Evolutionary conservation across 1,139 yeast species (phyloP).

Genomic region (Sporopachydermia cereana): DNA sequence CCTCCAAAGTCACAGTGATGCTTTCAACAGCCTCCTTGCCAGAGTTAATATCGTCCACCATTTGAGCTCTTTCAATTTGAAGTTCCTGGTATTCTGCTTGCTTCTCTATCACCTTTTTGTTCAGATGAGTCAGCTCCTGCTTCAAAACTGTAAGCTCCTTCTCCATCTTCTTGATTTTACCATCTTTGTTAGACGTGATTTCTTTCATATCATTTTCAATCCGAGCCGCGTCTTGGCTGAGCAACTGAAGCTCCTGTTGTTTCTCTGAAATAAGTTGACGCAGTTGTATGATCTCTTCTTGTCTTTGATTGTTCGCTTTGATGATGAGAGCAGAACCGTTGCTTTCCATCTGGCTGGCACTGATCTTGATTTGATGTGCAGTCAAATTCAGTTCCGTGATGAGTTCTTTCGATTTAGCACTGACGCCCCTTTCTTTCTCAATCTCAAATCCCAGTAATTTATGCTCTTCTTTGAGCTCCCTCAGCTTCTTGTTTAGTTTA

Average conservation of each 20-base stretch:
- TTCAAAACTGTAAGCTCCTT: constrained; percentile 37
- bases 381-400: constrained; percentile 58
- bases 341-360: constrained; percentile 47
- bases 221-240: constrained; percentile 33
- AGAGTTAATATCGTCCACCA: constrained; percentile 39
- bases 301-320: constrained; percentile 37
- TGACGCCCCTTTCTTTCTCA: constrained; percentile 32
- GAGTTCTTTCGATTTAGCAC: constrained; percentile 41
- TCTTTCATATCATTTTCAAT: constrained; percentile 77
- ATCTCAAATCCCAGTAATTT: constrained; percentile 32
- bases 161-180: constrained; percentile 61
- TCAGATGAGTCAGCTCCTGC: constrained; percentile 27
- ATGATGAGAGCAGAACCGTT: constrained; percentile 48
- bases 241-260: constrained; percentile 20
- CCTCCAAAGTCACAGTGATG: constrained; percentile 26
- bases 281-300: constrained; percentile 38
- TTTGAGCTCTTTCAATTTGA: constrained; percentile 64
- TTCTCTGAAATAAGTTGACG: constrained; percentile 29
- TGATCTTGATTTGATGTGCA: constrained; percentile 53
- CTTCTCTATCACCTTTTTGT: constrained; percentile 32
- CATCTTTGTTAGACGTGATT: constrained; percentile 67
- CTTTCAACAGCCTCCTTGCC: constrained; percentile 31
- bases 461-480: constrained; percentile 30
- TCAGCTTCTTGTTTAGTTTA: constrained; percentile 32
- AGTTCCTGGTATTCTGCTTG: constrained; percentile 50